Evolutionary conservation across 2,329 filamentous ascomycete genomes (phyloP).

Genomic region (Colletotrichum sp.): DNA sequence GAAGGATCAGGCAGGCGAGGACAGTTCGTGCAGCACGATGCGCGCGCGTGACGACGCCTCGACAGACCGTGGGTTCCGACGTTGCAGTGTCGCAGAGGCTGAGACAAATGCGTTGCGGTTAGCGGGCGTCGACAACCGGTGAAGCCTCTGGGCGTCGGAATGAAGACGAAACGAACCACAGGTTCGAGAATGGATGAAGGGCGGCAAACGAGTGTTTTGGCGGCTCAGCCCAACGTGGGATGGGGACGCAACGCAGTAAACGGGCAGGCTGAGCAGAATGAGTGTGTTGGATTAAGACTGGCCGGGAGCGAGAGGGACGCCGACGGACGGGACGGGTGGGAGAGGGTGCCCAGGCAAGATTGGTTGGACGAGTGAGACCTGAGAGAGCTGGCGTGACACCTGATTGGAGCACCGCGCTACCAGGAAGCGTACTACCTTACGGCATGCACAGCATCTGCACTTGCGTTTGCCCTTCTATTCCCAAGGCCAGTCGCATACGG

Average conservation of each 20-base stretch:
- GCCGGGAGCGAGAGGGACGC: background rate
- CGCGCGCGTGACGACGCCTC: background rate
- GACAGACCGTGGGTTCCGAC: background rate
- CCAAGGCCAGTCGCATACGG: background rate
- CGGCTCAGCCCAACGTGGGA: background rate
- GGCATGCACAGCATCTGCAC: background rate
- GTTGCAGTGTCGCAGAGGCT: conserved; percentile 11
- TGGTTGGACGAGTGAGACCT: background rate
- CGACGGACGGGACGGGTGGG: background rate
- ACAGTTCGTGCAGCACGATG: background rate
- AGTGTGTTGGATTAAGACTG: background rate
- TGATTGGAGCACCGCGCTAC: conserved; percentile 10
- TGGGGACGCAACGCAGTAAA: background rate
- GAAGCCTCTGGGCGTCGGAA: background rate
- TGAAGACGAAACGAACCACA: background rate
- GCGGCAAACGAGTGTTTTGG: background rate
- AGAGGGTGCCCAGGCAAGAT: background rate
- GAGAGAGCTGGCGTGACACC: background rate
- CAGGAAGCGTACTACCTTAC: background rate
- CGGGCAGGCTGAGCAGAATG: background rate
- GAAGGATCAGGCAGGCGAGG: background rate
- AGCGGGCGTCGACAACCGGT: background rate
- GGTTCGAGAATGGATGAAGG: background rate
- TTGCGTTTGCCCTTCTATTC: background rate
- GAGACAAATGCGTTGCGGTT: background rate